These are phyloP conservation scores for Iberis pinnata DNA, from an alignment of 345 rosid species.

Conservation along the genomic window DNA sequence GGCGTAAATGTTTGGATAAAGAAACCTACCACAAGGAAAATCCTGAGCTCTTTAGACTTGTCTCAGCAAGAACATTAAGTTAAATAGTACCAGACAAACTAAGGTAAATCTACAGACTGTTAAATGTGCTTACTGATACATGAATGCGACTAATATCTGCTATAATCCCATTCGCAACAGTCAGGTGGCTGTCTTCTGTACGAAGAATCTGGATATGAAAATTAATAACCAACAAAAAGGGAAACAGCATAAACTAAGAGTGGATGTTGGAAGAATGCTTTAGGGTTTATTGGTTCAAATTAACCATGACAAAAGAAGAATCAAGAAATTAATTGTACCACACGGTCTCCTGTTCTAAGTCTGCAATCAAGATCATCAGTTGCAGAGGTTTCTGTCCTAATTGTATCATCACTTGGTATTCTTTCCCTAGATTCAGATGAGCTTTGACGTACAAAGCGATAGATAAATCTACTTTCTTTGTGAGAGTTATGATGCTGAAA, in stretches of 20 bases:
- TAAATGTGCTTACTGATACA: constrained; percentile 64
- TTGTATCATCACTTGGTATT: constrained; percentile 35
- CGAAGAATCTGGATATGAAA: constrained; percentile 53
- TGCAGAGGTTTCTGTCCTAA: constrained; percentile 26
- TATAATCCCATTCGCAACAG: constrained; percentile 66
- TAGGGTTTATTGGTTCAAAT: constrained; percentile 8
- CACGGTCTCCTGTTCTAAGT: constrained; percentile 78
- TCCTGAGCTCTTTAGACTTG: no score
- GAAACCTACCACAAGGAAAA: constrained; percentile 71
- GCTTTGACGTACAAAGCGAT: constrained; percentile 57
- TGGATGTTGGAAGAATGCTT: background rate
- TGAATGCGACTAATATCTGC: constrained; percentile 57
- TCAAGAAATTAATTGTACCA: constrained; percentile 44
- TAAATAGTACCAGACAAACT: constrained; percentile 3
- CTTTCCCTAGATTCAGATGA: constrained; percentile 25
- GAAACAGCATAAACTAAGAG: constrained; percentile 8
- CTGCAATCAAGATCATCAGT: constrained; percentile 47
- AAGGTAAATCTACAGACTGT: constrained; percentile 7
- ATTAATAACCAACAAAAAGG: background rate
- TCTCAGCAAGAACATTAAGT: constrained; percentile 15
- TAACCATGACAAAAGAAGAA: constrained; percentile 13
- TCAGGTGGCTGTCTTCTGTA: constrained; percentile 46
- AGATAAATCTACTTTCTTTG: constrained; percentile 54
- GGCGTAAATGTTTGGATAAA: constrained; percentile 66
- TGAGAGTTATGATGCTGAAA: constrained; percentile 38